Evolutionary conservation across 345 rosid genomes (phyloP).

Genomic region (Conringia planisiliqua): DNA sequence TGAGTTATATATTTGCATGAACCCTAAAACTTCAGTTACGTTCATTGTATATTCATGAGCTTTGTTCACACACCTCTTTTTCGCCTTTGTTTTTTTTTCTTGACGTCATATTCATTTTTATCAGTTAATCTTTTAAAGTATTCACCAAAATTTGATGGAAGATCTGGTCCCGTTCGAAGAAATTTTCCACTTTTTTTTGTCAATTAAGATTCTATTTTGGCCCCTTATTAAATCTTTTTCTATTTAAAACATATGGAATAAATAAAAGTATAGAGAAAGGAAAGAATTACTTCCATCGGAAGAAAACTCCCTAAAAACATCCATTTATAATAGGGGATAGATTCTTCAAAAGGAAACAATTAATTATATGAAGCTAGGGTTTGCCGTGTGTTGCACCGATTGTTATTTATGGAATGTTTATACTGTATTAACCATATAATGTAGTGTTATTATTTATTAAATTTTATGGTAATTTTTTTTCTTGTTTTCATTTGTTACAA

Average conservation of each 20-base stretch:
- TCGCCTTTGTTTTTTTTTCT: neutral
- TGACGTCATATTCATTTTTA: neutral
- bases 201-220: neutral
- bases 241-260: neutral
- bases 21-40: neutral
- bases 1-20: slow-evolving; percentile 18
- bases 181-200: neutral
- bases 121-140: neutral
- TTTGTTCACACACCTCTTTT: slow-evolving; percentile 3
- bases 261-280: neutral
- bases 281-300: slow-evolving; percentile 16
- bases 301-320: neutral
- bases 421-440: no score
- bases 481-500: no score
- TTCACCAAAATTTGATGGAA: neutral
- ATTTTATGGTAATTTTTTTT: no score
- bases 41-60: slow-evolving; percentile 25
- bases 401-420: no score
- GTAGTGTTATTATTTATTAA: no score
- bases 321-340: neutral
- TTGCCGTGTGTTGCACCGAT: no score
- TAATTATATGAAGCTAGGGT: no score
- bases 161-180: neutral
- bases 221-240: neutral
- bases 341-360: no score